phyloP scores from a whole-genome alignment of 352 stramenopile species.

The Aphanomyces invadans region DNA sequence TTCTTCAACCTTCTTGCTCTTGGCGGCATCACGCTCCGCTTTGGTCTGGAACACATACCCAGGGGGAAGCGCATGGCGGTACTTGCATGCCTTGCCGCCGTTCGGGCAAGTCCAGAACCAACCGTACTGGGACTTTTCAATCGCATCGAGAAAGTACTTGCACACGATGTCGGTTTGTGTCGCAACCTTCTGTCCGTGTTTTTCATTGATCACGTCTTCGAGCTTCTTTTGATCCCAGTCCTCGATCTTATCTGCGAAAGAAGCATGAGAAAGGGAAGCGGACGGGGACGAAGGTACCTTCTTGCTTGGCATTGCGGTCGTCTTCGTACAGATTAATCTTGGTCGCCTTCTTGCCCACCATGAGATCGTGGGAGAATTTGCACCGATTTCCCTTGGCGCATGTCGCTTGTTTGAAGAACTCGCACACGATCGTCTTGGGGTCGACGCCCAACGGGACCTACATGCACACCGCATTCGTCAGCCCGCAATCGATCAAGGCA shows the following conservation, averaged over 20 bases:
- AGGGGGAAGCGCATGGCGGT: slow-evolving; percentile 77
- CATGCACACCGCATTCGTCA: not conserved
- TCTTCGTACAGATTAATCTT: slow-evolving; percentile 89
- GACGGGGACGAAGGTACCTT: slow-evolving; percentile 24
- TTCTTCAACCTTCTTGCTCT: slow-evolving; percentile 72
- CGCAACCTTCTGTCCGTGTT: slow-evolving; percentile 71
- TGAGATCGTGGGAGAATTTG: slow-evolving; percentile 87
- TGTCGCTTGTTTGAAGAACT: slow-evolving; percentile 83
- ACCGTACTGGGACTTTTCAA: slow-evolving; percentile 84
- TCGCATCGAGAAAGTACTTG: slow-evolving; percentile 86
- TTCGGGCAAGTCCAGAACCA: slow-evolving; percentile 89
- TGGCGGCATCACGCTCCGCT: slow-evolving; percentile 74
- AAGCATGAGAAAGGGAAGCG: not conserved
- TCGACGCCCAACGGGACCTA: slow-evolving; percentile 81
- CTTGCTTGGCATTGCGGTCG: slow-evolving; percentile 55
- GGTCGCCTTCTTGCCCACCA: slow-evolving; percentile 73
- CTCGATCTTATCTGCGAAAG: slow-evolving; percentile 60
- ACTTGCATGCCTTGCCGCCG: slow-evolving; percentile 69
- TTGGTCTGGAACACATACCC: slow-evolving; percentile 86
- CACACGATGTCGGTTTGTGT: slow-evolving; percentile 86
- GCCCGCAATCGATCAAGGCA: too few species aligned
- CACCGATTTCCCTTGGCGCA: slow-evolving; percentile 84
- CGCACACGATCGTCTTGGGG: slow-evolving; percentile 82
- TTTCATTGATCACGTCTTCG: slow-evolving; percentile 78
- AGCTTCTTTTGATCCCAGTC: slow-evolving; percentile 84